Percentiles rank a stretch among this genome's conserved stretches.
Conservation (phyloP, 139 green algal genomes). For the Pseudopediastrum boryanum region DNA sequence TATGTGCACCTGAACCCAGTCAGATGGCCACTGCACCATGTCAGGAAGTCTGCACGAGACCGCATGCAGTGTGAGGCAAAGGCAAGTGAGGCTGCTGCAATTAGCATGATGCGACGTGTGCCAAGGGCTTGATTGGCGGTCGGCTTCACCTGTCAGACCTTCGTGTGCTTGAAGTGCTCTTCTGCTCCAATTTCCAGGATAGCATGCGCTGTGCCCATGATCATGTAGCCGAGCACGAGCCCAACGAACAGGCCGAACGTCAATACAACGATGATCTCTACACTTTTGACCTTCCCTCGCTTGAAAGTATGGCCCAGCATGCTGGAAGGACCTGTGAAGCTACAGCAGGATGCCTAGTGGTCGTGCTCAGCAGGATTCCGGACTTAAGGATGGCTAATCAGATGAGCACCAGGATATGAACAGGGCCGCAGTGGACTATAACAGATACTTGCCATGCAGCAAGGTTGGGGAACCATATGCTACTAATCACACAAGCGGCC, state of each 20-base stretch:
- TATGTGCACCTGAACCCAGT: too few relatives aligned
- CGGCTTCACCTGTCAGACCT: too few relatives aligned
- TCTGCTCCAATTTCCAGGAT: constrained; percentile 39
- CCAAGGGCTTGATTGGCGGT: too few relatives aligned
- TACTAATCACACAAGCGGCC: too few relatives aligned
- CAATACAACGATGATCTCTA: constrained; percentile 20
- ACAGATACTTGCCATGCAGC: neutral
- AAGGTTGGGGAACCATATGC: neutral
- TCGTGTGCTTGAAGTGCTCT: too few relatives aligned
- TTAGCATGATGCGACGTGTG: too few relatives aligned
- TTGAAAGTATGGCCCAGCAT: neutral
- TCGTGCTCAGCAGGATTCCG: neutral
- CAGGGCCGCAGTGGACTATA: neutral
- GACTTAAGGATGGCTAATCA: neutral
- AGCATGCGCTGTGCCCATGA: constrained; percentile 38
- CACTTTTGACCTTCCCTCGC: neutral
- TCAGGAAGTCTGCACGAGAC: too few relatives aligned
- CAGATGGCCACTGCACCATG: too few relatives aligned
- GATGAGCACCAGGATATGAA: too few relatives aligned
- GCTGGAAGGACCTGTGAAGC: neutral
- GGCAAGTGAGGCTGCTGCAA: too few relatives aligned
- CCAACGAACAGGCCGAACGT: constrained; percentile 19
- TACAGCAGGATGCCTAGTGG: neutral
- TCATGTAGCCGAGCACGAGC: constrained; percentile 23
- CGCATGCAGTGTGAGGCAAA: too few relatives aligned